Conservation (phyloP, 140 eudicot species). For the Anethum foeniculum region DNA sequence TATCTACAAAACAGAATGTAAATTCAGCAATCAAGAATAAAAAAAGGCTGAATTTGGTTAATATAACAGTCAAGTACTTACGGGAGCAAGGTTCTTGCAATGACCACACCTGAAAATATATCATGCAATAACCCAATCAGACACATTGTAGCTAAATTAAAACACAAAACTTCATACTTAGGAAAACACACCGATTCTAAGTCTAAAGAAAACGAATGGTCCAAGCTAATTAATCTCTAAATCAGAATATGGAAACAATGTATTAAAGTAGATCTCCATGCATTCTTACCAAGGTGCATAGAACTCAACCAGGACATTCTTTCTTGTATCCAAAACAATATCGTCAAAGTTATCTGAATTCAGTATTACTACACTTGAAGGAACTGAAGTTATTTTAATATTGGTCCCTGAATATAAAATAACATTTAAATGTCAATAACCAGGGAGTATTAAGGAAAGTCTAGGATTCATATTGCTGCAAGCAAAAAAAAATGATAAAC, state of each 20-base stretch:
- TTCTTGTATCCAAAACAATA: constrained; percentile 71
- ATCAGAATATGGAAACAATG: background rate
- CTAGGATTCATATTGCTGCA: background rate
- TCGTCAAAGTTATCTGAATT: constrained; percentile 75
- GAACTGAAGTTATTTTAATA: constrained; percentile 74
- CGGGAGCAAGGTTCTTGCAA: constrained; percentile 99
- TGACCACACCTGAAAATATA: constrained; percentile 87
- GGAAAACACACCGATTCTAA: background rate
- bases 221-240: constrained; percentile 5
- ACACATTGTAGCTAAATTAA: background rate
- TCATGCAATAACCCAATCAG: background rate
- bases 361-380: constrained; percentile 81
- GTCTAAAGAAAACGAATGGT: background rate
- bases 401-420: constrained; percentile 63
- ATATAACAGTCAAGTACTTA: constrained; percentile 27
- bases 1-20: constrained; percentile 30
- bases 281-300: constrained; percentile 89
- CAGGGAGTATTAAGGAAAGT: background rate
- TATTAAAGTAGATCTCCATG: background rate
- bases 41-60: background rate
- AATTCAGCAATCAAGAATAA: constrained; percentile 10
- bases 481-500: background rate
- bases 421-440: background rate
- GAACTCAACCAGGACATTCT: constrained; percentile 90
- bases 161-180: background rate